These are phyloP conservation scores for Dissoconium aciculare DNA, from an alignment of 2,329 filamentous ascomycete genomes.

Conservation along the genomic window DNA sequence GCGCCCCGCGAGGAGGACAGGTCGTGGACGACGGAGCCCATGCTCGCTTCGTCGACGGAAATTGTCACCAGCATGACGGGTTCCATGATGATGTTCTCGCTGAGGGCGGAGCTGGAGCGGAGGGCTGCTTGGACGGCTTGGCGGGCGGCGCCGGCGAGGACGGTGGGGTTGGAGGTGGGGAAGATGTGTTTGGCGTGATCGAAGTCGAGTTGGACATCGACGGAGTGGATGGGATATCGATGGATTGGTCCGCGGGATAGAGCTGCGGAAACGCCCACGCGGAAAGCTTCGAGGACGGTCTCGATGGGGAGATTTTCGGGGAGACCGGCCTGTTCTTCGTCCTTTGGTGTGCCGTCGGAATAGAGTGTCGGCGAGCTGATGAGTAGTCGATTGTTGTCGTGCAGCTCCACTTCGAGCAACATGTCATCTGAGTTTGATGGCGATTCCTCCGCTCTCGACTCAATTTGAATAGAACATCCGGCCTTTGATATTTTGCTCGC, in stretches of 20 bases:
- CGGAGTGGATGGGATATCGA: slow-evolving; percentile 64
- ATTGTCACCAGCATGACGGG: slow-evolving; percentile 88
- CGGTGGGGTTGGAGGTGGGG: slow-evolving; percentile 44
- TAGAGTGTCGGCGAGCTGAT: slow-evolving; percentile 39
- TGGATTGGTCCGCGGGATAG: slow-evolving; percentile 72
- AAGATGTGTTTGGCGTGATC: slow-evolving; percentile 51
- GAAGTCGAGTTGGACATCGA: slow-evolving; percentile 54
- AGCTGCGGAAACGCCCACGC: slow-evolving; percentile 69
- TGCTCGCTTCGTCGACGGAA: slow-evolving; percentile 63
- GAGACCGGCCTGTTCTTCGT: slow-evolving; percentile 34
- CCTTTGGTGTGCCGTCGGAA: slow-evolving; percentile 26
- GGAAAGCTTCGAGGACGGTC: slow-evolving; percentile 40
- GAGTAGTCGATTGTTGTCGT: slow-evolving; percentile 57
- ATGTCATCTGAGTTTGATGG: not conserved
- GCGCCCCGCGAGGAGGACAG: slow-evolving; percentile 59
- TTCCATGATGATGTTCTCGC: slow-evolving; percentile 59
- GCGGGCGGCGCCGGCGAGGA: slow-evolving; percentile 50
- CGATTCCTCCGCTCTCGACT: slow-evolving; percentile 22
- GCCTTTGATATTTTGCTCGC: slow-evolving; percentile 68
- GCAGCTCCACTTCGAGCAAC: slow-evolving; percentile 27
- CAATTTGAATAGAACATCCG: slow-evolving; percentile 53
- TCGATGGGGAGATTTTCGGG: slow-evolving; percentile 38
- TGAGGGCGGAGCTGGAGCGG: slow-evolving; percentile 38
- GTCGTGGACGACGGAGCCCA: slow-evolving; percentile 72
- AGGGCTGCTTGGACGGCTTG: slow-evolving; percentile 57